Conservation (phyloP, 768 basidiomycete genomes). For the Porpolomopsis calyptriformis region DNA sequence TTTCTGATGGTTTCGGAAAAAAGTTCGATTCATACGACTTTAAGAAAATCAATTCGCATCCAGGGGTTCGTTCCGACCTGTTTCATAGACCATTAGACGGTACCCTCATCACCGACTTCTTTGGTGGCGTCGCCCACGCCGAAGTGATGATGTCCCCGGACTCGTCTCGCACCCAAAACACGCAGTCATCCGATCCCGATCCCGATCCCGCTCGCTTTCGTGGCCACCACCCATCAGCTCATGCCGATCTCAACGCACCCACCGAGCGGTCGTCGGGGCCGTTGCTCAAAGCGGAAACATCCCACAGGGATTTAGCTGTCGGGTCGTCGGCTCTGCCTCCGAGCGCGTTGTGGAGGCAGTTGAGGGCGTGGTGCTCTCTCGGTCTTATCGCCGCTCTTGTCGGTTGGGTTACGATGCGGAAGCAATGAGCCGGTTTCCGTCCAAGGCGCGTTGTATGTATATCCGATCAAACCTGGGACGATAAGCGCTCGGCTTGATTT, state of each 20-base stretch:
- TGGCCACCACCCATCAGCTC: too few species aligned
- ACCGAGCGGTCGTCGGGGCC: background rate
- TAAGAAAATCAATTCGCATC: conserved; percentile 65
- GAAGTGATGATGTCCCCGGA: conserved; percentile 36
- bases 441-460: too few species aligned
- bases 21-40: conserved; percentile 78
- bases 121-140: conserved; percentile 79
- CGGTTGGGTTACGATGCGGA: too few species aligned
- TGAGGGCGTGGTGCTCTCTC: background rate
- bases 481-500: too few species aligned
- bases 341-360: background rate
- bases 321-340: too few species aligned
- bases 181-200: background rate
- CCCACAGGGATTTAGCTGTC: background rate
- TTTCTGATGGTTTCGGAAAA: too few species aligned
- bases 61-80: conserved; percentile 82
- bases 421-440: too few species aligned
- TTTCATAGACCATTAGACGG: conserved; percentile 57
- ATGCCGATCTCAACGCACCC: background rate
- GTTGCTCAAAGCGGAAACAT: background rate
- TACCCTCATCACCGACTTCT: conserved; percentile 70
- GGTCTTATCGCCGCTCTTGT: background rate
- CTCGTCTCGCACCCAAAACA: background rate
- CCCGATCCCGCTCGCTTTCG: background rate
- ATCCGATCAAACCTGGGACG: too few species aligned